These are phyloP conservation scores for Hypoxylon sp. DNA, from an alignment of 2,329 filamentous ascomycete species.

Conservation along the genomic window DNA sequence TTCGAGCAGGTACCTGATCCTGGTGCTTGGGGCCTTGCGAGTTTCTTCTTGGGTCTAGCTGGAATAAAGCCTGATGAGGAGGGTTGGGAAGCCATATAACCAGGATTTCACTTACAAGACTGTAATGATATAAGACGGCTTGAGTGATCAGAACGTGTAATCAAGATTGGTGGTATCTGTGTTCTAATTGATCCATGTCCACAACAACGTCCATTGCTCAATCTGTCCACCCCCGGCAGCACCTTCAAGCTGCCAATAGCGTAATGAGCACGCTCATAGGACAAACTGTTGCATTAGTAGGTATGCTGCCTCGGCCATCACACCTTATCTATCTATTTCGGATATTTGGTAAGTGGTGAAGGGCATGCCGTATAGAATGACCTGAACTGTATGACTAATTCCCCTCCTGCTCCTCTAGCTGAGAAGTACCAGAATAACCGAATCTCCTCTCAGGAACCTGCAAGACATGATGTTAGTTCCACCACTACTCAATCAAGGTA, in stretches of 20 bases:
- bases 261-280: slow-evolving; percentile 17
- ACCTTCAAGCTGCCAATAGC: slow-evolving; percentile 10
- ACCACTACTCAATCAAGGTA: slow-evolving; percentile 1
- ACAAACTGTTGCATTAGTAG: slow-evolving; percentile 18
- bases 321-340: slow-evolving; percentile 17
- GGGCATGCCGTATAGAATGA: slow-evolving; percentile 17
- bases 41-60: slow-evolving; percentile 85
- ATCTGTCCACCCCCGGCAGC: slow-evolving; percentile 12
- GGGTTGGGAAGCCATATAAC: slow-evolving; percentile 54
- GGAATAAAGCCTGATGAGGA: slow-evolving; percentile 62
- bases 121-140: slow-evolving; percentile 31
- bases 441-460: slow-evolving; percentile 89
- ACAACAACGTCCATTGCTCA: slow-evolving; percentile 22
- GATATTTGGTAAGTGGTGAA: slow-evolving; percentile 26
- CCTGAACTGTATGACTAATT: slow-evolving; percentile 17
- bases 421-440: slow-evolving; percentile 86
- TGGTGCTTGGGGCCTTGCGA: slow-evolving; percentile 80
- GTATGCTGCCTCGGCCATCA: slow-evolving; percentile 23
- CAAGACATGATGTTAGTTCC: slow-evolving; percentile 23
- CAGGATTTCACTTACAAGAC: slow-evolving; percentile 8
- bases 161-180: slow-evolving; percentile 39
- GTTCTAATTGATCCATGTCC: slow-evolving; percentile 26
- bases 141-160: slow-evolving; percentile 20
- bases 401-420: slow-evolving; percentile 65
- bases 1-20: slow-evolving; percentile 75